Percentiles rank a stretch among this genome's conserved stretches.
phyloP scores from a whole-genome alignment of 2,329 filamentous ascomycete species.

The Beauveria rudraprayagi region DNA sequence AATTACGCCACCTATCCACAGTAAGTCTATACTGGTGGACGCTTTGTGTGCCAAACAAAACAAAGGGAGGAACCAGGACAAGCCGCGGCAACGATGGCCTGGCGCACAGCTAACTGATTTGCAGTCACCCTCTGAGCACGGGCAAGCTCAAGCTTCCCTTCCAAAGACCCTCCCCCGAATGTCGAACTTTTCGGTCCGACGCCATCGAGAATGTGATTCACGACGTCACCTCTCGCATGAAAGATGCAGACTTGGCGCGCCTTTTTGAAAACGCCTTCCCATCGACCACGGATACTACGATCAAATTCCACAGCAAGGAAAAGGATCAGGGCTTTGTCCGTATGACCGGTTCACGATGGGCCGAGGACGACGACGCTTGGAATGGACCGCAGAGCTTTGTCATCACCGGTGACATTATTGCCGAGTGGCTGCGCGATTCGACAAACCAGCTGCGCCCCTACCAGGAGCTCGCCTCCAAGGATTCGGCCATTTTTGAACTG shows the following conservation, averaged over 20 bases:
- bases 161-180: slow-evolving; percentile 72
- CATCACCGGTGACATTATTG: slow-evolving; percentile 87
- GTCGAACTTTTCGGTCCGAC: slow-evolving; percentile 82
- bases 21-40: slow-evolving; percentile 21
- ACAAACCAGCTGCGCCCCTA: slow-evolving; percentile 93
- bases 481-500: slow-evolving; percentile 67
- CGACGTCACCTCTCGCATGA: slow-evolving; percentile 70
- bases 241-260: slow-evolving; percentile 79
- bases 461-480: slow-evolving; percentile 73
- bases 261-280: slow-evolving; percentile 82
- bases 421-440: slow-evolving; percentile 86
- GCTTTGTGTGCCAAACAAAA: neutral
- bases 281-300: slow-evolving; percentile 72
- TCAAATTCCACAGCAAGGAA: slow-evolving; percentile 75
- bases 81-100: neutral
- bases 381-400: slow-evolving; percentile 84
- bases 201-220: slow-evolving; percentile 82
- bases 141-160: slow-evolving; percentile 76
- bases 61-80: neutral
- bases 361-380: slow-evolving; percentile 57
- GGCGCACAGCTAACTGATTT: neutral
- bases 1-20: slow-evolving; percentile 31
- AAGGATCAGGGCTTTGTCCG: slow-evolving; percentile 31
- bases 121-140: slow-evolving; percentile 67
- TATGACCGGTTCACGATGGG: slow-evolving; percentile 22